Percentiles rank a stretch among this genome's conserved stretches.
Evolutionary conservation across 345 rosid species (phyloP).

Genomic region (Salix viminalis): DNA sequence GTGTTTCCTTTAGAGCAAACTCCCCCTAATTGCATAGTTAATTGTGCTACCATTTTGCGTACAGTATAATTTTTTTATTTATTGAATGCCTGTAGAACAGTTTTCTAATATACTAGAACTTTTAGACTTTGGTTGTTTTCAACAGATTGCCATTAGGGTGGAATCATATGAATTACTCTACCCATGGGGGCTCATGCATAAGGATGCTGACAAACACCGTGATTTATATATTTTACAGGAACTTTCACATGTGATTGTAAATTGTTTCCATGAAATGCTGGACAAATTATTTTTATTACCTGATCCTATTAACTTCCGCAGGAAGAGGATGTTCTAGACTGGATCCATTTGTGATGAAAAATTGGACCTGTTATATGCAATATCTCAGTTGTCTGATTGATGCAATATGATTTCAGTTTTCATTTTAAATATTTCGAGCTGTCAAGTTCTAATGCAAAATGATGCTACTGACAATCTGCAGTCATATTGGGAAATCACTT

Average conservation of each 20-base stretch:
- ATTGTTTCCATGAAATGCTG: not conserved
- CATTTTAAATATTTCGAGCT: not conserved
- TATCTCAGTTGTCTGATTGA: not conserved
- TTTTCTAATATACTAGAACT: not conserved
- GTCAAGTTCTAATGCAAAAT: slow-evolving; percentile 6
- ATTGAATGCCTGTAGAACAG: not conserved
- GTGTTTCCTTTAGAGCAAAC: not conserved
- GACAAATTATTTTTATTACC: not conserved
- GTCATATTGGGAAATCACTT: slow-evolving; percentile 86
- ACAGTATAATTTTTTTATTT: not conserved
- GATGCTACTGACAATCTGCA: slow-evolving; percentile 32
- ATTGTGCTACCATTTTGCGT: not conserved
- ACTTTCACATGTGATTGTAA: not conserved
- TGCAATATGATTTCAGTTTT: not conserved
- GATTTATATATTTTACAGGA: not conserved
- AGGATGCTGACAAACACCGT: not conserved
- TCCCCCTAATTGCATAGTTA: not conserved
- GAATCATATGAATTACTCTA: not conserved
- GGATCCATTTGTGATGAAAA: not conserved
- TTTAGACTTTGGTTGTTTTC: not conserved
- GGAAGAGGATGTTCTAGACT: not conserved
- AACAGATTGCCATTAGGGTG: not conserved
- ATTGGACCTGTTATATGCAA: not conserved
- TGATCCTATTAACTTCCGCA: not conserved
- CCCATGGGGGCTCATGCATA: not conserved